Evolutionary conservation across 108 stramenopile species (phyloP), one percentile per base, ranked within the genome.

Genomic region (Discostella stelligeroides): DNA sequence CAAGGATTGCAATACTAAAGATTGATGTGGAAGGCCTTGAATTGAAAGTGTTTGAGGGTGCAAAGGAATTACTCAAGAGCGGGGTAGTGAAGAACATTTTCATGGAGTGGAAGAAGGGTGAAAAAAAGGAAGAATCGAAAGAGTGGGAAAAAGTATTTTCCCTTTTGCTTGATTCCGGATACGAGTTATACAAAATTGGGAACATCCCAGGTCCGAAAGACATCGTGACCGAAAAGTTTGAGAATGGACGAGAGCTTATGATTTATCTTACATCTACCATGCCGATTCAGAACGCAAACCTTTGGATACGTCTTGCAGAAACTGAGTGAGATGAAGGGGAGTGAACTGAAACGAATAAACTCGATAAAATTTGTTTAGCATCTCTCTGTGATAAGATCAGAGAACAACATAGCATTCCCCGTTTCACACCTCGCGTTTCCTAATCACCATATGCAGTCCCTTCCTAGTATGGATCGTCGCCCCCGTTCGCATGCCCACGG

Each of bases 401-500:
- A n/a, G n/a, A n/a, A n/a, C n/a, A n/a, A n/a, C n/a, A n/a, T n/a
- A n/a, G n/a, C n/a, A n/a, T n/a, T n/a, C n/a, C n/a, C n/a, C n/a
- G n/a, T n/a, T n/a, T n/a, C n/a, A n/a, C n/a, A n/a, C n/a, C n/a
- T n/a, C 72, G 18, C 94, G 75, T 66, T 85, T 84, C 70, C 82
- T 90, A 18, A 96, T 81, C 7, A 84, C 60, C 95, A 98, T 94
- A 48, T 90, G 70, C 55, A 98, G 59, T 34, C 98, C 98, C 29
- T 89, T 81, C 45, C 95, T 84, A 25, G 98, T 98, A 74, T 98
- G 98, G 51, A 98, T 98, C 10, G 98, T 97, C 24, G 98, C 98
- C 6, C 98, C 98, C 8, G 96, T 98, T 70, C 76, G 81, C 88
- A 96, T 96, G 9, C 98, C 98, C 7, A 98, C 98, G 6, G 96